A percentile compares a stretch with the other conserved stretches of the same genome.
Evolutionary conservation across 306 rosid species (phyloP).

Genomic region (Glycyrrhiza uralensis): DNA sequence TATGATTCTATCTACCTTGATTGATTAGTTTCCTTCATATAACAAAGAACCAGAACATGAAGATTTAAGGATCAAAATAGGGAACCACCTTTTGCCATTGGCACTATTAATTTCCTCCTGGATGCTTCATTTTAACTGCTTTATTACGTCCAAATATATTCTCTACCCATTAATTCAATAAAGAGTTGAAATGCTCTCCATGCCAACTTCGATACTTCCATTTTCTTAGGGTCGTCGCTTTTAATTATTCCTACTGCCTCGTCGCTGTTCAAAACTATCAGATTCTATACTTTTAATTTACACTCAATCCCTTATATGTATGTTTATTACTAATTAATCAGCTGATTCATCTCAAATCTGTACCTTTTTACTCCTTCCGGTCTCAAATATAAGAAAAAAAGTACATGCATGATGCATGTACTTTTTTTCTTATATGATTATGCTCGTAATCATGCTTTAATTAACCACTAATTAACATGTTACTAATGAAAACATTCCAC

Average conservation of each 20-base stretch:
- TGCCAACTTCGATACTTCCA: constrained; percentile 39
- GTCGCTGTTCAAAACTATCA: neutral
- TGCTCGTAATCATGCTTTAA: constrained; percentile 2
- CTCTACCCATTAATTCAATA: constrained; percentile 25
- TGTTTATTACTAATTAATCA: neutral
- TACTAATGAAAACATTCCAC: neutral
- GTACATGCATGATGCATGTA: too few relatives aligned
- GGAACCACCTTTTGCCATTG: constrained; percentile 1
- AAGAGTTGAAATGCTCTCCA: constrained; percentile 30
- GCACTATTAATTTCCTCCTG: constrained; percentile 16
- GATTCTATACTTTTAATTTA: constrained; percentile 11
- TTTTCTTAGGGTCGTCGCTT: constrained; percentile 14
- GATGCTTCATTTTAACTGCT: constrained; percentile 34
- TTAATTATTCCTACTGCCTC: neutral
- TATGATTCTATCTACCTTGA: constrained; percentile 19
- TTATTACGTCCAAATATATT: constrained; percentile 34
- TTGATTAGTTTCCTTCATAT: constrained; percentile 11
- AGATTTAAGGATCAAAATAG: constrained; percentile 23
- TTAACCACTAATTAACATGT: neutral
- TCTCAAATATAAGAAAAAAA: too few relatives aligned
- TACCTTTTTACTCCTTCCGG: too few relatives aligned
- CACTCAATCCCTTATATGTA: neutral
- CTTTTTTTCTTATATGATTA: too few relatives aligned
- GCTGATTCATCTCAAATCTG: neutral
- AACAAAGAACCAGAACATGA: neutral